Conservation (phyloP, 192 early-diverging fungal species). For the Coemansia sp. region DNA sequence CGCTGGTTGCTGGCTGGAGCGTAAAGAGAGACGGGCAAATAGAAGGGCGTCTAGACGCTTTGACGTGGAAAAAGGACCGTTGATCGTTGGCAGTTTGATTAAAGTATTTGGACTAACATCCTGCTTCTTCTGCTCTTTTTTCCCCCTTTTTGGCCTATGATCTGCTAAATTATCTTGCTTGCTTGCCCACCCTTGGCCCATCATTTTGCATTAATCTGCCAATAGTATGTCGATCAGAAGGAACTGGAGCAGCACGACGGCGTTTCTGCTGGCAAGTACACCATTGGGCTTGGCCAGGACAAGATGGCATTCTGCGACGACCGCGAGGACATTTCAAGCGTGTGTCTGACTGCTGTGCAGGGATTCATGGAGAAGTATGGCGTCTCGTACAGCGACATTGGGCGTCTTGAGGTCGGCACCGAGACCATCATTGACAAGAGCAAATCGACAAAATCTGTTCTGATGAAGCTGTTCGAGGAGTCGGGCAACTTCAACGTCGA, state of each 20-base stretch:
- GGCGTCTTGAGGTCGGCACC: constrained; percentile 95
- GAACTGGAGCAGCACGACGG: constrained; percentile 83
- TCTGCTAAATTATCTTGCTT: constrained; percentile 4
- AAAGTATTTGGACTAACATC: neutral
- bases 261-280: constrained; percentile 96
- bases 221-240: constrained; percentile 45
- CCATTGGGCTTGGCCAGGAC: constrained; percentile 94
- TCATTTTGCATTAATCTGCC: neutral
- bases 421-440: constrained; percentile 99
- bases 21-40: neutral
- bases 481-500: constrained; percentile 92
- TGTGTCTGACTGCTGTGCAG: constrained; percentile 72
- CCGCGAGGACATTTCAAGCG: constrained; percentile 68
- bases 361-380: constrained; percentile 93
- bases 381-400: constrained; percentile 82
- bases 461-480: constrained; percentile 94
- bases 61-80: neutral
- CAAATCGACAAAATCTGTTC: constrained; percentile 94
- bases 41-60: constrained; percentile 4
- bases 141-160: neutral
- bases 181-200: neutral
- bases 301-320: constrained; percentile 97
- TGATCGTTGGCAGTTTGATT: neutral
- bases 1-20: neutral
- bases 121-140: neutral